Conservation (phyloP, 1,284 basidiomycete species). For the Rhodotorula mucilaginosa region DNA sequence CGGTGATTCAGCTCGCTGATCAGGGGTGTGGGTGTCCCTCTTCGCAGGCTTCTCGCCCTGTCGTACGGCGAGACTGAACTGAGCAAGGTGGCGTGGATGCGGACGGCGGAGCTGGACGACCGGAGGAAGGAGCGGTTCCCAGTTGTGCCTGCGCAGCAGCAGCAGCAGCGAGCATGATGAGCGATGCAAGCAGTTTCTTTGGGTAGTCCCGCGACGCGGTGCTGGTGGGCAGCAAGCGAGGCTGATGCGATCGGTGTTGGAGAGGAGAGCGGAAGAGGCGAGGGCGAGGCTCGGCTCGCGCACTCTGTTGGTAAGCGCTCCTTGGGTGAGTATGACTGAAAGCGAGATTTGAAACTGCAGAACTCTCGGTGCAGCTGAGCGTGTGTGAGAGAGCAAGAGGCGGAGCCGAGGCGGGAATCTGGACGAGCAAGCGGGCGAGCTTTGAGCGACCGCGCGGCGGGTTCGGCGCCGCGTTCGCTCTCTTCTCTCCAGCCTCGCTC, state of each 20-base stretch:
- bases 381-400: no score
- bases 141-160: background rate
- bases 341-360: background rate
- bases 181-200: background rate
- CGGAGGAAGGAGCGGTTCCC: conserved; percentile 34
- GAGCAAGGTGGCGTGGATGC: conserved; percentile 52
- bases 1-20: background rate
- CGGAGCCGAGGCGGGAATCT: background rate
- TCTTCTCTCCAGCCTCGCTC: conserved; percentile 15
- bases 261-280: background rate
- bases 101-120: conserved; percentile 41
- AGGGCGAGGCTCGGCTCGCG: background rate
- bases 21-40: background rate
- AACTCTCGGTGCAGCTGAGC: background rate
- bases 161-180: background rate
- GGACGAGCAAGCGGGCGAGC: background rate
- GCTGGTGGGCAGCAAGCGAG: background rate
- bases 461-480: background rate
- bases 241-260: background rate
- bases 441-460: background rate
- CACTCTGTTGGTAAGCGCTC: background rate
- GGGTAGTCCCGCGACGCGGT: no score
- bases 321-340: no score
- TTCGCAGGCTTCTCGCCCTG: conserved; percentile 50
- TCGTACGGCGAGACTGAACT: conserved; percentile 50